Percentiles rank a stretch among this genome's conserved stretches.
phyloP scores from a whole-genome alignment of 176 grass and related monocot species.

The Lolium perenne region DNA sequence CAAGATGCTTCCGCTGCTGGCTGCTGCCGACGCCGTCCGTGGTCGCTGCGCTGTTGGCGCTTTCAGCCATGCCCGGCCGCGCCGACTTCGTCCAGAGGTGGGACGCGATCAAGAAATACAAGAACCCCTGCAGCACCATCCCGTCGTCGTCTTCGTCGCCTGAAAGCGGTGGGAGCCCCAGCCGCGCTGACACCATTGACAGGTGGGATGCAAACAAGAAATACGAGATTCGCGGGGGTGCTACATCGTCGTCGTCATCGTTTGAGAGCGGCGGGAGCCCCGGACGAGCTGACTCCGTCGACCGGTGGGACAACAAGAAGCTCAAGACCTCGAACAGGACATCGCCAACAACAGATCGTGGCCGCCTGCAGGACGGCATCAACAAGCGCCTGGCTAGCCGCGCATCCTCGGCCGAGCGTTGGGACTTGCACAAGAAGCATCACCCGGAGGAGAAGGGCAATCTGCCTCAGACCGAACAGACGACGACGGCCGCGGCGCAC shows the following conservation, averaged over 20 bases:
- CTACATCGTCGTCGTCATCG: neutral
- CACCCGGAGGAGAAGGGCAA: neutral
- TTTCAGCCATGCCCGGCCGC: no score
- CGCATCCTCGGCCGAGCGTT: neutral
- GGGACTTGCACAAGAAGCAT: conserved; percentile 7
- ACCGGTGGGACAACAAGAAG: neutral
- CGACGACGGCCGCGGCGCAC: neutral
- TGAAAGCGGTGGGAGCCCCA: neutral
- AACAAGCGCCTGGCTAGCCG: conserved; percentile 5
- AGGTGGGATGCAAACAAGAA: neutral
- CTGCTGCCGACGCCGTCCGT: no score
- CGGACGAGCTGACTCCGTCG: no score
- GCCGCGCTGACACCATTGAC: neutral
- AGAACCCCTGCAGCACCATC: no score
- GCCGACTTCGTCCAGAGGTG: no score
- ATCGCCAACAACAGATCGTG: neutral
- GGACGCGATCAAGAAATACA: no score
- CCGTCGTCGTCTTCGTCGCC: no score
- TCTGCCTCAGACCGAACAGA: neutral
- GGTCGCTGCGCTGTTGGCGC: no score
- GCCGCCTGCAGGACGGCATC: neutral
- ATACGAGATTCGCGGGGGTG: neutral
- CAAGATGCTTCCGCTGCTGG: neutral
- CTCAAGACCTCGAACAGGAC: no score
- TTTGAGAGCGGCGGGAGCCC: no score